Base-by-base conservation (phyloP, 2,329 filamentous ascomycete genomes). In the Thelonectria discophora region DNA sequence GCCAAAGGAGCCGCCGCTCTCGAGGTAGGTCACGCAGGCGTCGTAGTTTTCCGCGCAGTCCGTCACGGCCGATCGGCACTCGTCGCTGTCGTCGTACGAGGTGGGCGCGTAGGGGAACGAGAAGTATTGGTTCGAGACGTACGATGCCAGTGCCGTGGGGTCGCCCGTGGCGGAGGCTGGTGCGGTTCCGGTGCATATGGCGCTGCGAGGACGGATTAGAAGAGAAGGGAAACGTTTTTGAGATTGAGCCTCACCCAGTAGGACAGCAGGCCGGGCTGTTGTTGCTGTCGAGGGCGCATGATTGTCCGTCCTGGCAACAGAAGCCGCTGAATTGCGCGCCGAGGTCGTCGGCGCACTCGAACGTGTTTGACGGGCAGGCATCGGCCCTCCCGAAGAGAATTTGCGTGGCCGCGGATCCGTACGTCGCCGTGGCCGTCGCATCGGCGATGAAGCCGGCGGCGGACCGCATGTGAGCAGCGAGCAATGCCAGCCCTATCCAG, bases 61-160 rank as follows among this genome's bases (percentile, higher is more conserved):
- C 42, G 72, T 75, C 49, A 82, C 75, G 15, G 85, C 86, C 0
- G 81, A 78, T 3, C 80, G 79, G 69, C 86, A 89, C 6, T 81
- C 80, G 13, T 76, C 82, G 17, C 76, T 73, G 66, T 87, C 81
- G 60, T 75, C 71, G 63, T 86, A 87, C 12, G 79, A 80, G 1
- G 83, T 86, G 48, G 79, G 75, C 53, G 87, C 80, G 69, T 85
- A 84, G 2, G 86, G 86, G 72, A 88, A 89, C 11, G 83, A 80
- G 72, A 88, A 89, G 74, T 84, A 88, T 24, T 77, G 67, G 71
- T 89, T 88, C 43, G 80, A 74, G 17, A 88, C 84, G 70, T 81
- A 86, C 34, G 84, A 85, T 18, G 78, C 77, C 2, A 76, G 69
- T 18, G 75, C 73, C 3, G 79, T 78, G 12, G 77, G 75, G 66